Percentiles rank a stretch among this genome's conserved stretches.
Evolutionary conservation across 306 rosid species (phyloP).

Genomic region (Sicyos edulis): DNA sequence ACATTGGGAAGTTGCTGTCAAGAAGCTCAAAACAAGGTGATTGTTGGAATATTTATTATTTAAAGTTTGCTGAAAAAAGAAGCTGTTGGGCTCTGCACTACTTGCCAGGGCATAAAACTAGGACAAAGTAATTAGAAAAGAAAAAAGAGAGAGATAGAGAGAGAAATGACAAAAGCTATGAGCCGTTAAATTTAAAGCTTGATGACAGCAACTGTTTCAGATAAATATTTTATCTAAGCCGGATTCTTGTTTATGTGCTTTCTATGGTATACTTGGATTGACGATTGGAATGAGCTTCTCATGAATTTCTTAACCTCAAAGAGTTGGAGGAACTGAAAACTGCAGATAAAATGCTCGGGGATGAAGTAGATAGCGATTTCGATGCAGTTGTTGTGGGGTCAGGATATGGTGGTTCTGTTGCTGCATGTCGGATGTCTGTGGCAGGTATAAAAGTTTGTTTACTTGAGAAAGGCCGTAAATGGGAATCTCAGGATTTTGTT

Average conservation of each 20-base stretch:
- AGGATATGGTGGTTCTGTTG: slow-evolving; percentile 35
- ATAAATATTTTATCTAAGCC: slow-evolving; percentile 6
- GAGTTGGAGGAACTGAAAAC: slow-evolving; percentile 16
- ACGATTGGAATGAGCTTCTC: background rate
- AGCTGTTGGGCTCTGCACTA: background rate
- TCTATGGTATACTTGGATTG: slow-evolving; percentile 4
- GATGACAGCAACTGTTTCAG: background rate
- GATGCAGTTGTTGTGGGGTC: slow-evolving; percentile 36
- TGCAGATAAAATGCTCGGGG: slow-evolving; percentile 8
- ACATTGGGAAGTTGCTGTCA: background rate
- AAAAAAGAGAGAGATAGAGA: background rate
- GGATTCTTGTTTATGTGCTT: background rate
- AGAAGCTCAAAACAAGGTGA: slow-evolving; percentile 9
- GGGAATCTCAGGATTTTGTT: slow-evolving; percentile 37
- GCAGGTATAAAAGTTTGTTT: slow-evolving; percentile 30
- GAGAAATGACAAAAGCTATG: background rate
- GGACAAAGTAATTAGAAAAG: background rate
- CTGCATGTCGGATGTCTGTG: slow-evolving; percentile 33
- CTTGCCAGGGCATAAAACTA: background rate
- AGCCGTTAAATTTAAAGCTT: background rate
- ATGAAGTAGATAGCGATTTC: slow-evolving; percentile 22
- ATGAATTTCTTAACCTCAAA: slow-evolving; percentile 11
- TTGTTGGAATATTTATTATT: background rate
- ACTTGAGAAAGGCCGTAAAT: slow-evolving; percentile 29
- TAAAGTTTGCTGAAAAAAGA: background rate